Conservation (phyloP, 1,284 basidiomycete species). For the Singerocomus rubriflavus region DNA sequence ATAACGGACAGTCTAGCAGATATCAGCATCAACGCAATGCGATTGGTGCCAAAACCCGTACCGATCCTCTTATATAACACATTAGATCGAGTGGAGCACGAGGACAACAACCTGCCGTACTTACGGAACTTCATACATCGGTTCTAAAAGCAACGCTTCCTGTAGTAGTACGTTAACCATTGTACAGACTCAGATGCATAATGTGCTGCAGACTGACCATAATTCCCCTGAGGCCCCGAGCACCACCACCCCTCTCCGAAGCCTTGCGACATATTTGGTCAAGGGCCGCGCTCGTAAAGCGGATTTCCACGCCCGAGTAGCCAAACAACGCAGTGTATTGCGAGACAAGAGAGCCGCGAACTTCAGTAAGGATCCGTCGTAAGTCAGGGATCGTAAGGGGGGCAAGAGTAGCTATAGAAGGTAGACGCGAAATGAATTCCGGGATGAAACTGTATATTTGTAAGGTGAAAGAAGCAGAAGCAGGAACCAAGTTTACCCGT, state of each 20-base stretch:
- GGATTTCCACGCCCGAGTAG: constrained; percentile 77
- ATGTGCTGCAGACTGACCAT: constrained; percentile 53
- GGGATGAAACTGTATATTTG: constrained; percentile 72
- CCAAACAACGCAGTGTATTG: constrained; percentile 85
- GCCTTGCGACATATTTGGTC: constrained; percentile 80
- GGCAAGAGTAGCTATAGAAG: constrained; percentile 80
- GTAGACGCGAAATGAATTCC: constrained; percentile 90
- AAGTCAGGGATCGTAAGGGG: constrained; percentile 75
- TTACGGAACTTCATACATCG: constrained; percentile 92
- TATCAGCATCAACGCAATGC: constrained; percentile 6
- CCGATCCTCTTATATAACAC: constrained; percentile 40
- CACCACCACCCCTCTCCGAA: constrained; percentile 80
- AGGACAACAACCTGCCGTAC: constrained; percentile 34
- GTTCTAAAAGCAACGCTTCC: constrained; percentile 76
- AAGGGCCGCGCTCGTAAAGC: constrained; percentile 72
- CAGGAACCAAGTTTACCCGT: constrained; percentile 52
- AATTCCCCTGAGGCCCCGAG: constrained; percentile 83
- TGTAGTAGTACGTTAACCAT: constrained; percentile 31
- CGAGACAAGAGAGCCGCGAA: constrained; percentile 85
- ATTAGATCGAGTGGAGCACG: constrained; percentile 5
- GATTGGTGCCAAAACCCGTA: constrained; percentile 23
- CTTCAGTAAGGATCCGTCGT: constrained; percentile 87
- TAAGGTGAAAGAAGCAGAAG: constrained; percentile 9
- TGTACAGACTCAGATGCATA: not conserved
- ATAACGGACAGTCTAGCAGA: constrained; percentile 52